Conservation (phyloP, 176 grass and related monocot genomes). For the Oryza meyeriana region DNA sequence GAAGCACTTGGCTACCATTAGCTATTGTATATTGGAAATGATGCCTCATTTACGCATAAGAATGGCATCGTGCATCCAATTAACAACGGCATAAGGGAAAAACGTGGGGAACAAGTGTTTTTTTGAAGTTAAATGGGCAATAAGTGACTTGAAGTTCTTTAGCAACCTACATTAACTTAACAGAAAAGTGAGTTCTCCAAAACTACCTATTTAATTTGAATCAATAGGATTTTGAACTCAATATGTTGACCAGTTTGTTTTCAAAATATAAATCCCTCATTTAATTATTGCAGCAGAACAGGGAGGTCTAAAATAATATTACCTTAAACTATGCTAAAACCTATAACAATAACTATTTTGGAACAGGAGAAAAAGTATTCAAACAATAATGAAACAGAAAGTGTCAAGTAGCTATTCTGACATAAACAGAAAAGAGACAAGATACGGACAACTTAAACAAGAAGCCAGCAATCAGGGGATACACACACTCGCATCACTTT, state of each 20-base stretch:
- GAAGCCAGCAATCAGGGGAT: conserved; percentile 17
- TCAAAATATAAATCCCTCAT: not conserved
- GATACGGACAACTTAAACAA: conserved; percentile 21
- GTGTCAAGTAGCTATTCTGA: not conserved
- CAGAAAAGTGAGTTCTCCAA: not conserved
- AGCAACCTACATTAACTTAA: not conserved
- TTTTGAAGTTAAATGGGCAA: not conserved
- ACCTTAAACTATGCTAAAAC: no score
- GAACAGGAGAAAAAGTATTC: not conserved
- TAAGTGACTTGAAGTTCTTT: not conserved
- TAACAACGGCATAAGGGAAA: not conserved
- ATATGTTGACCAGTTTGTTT: not conserved
- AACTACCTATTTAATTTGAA: no score
- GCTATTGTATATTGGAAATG: not conserved
- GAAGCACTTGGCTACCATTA: not conserved
- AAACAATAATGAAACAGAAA: not conserved
- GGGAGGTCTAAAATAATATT: not conserved
- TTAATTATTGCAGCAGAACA: not conserved
- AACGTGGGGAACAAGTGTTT: not conserved
- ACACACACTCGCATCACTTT: conserved; percentile 25
- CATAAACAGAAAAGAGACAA: not conserved
- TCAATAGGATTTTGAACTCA: not conserved
- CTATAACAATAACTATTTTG: no score
- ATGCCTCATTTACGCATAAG: not conserved
- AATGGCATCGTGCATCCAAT: not conserved